Evolutionary conservation across 2,329 filamentous ascomycete species (phyloP).

Genomic region (Stagonosporopsis rhizophila): DNA sequence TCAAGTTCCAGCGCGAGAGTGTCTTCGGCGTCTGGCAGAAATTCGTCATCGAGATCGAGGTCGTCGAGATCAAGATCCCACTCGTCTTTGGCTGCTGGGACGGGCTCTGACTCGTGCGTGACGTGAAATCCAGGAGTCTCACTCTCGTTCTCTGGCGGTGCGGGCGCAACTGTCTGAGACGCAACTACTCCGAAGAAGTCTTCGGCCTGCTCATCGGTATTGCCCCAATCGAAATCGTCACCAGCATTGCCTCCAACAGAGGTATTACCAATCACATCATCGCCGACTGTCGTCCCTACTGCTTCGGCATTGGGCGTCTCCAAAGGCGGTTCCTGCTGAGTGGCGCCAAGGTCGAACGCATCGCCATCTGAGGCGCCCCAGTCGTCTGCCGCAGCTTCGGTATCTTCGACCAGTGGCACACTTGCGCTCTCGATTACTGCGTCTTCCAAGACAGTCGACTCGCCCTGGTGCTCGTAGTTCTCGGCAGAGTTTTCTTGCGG

Average conservation of each 20-base stretch:
- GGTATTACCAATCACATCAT: conserved; percentile 40
- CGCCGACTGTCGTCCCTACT: conserved; percentile 41
- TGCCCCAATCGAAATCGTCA: conserved; percentile 46
- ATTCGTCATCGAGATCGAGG: conserved; percentile 79
- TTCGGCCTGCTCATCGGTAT: conserved; percentile 38
- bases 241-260: conserved; percentile 40
- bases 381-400: conserved; percentile 46
- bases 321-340: conserved; percentile 32
- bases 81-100: conserved; percentile 67
- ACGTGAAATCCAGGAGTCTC: conserved; percentile 31
- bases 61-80: conserved; percentile 85
- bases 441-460: conserved; percentile 54
- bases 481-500: conserved; percentile 36
- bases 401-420: conserved; percentile 52
- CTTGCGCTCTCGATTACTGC: conserved; percentile 53
- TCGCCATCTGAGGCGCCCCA: conserved; percentile 42
- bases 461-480: conserved; percentile 57
- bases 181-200: conserved; percentile 37
- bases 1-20: conserved; percentile 72
- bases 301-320: conserved; percentile 36
- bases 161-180: conserved; percentile 25
- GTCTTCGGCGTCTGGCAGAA: conserved; percentile 63
- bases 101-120: conserved; percentile 21
- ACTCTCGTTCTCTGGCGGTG: conserved; percentile 24
- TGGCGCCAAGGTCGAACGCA: conserved; percentile 41